phyloP scores from a whole-genome alignment of 768 basidiomycete species.

The Lyophyllum atratum region DNA sequence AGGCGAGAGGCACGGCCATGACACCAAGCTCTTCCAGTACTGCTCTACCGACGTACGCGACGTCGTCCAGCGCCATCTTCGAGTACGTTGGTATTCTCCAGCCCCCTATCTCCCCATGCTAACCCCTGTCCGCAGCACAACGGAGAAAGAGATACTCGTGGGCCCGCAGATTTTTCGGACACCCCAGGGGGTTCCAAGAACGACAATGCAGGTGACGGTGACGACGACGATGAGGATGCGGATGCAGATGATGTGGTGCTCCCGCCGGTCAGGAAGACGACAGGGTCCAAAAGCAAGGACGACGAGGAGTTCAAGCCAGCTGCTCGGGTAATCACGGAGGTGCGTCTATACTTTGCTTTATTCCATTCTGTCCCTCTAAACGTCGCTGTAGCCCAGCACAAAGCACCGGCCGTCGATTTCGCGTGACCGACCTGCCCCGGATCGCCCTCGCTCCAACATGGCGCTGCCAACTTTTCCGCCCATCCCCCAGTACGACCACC shows the following conservation, averaged over 20 bases:
- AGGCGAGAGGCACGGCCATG: conserved; percentile 39
- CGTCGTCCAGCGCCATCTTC: conserved; percentile 61
- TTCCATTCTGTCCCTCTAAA: neutral
- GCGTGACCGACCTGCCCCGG: conserved; percentile 3
- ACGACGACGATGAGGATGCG: conserved; percentile 23
- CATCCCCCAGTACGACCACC: conserved; percentile 11
- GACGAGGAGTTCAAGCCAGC: conserved; percentile 13
- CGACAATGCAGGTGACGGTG: conserved; percentile 25
- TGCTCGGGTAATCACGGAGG: conserved; percentile 11
- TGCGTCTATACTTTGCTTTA: neutral
- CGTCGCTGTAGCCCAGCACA: neutral
- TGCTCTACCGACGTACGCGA: conserved; percentile 59
- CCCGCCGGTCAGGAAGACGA: neutral
- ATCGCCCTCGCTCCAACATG: conserved; percentile 6
- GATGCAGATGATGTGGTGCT: conserved; percentile 14
- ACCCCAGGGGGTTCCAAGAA: conserved; percentile 10
- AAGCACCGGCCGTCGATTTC: conserved; percentile 5
- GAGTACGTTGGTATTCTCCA: conserved; percentile 26
- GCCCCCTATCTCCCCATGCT: neutral
- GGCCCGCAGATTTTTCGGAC: conserved; percentile 36
- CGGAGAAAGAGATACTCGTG: conserved; percentile 38
- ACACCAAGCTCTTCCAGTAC: conserved; percentile 73
- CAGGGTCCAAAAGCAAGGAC: neutral
- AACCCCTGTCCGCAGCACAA: conserved; percentile 25
- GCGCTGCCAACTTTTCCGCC: conserved; percentile 7